A percentile compares a stretch with the other conserved stretches of the same genome.
phyloP scores from a whole-genome alignment of 805 yeast species.

The Isabelozyma heimii region DNA sequence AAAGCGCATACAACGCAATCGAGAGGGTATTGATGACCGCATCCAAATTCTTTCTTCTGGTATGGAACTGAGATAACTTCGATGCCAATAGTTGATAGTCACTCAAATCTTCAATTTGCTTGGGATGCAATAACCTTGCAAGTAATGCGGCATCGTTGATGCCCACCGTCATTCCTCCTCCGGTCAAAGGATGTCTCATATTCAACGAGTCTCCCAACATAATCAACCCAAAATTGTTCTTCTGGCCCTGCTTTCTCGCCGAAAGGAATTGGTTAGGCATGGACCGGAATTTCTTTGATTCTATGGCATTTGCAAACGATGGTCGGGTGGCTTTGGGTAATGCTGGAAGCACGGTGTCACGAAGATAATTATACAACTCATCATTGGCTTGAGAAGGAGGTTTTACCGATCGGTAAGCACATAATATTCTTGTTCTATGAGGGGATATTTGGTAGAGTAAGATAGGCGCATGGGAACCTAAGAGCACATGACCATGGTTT shows the following conservation, averaged over 20 bases:
- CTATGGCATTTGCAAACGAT: constrained; percentile 64
- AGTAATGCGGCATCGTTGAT: constrained; percentile 77
- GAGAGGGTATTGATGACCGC: constrained; percentile 88
- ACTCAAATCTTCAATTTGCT: constrained; percentile 49
- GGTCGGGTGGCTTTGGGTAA: constrained; percentile 67
- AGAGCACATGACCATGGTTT: constrained; percentile 83
- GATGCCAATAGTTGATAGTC: constrained; percentile 57
- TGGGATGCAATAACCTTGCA: constrained; percentile 58
- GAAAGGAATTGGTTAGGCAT: constrained; percentile 95
- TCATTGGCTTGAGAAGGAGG: constrained; percentile 65
- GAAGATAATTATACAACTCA: constrained; percentile 60
- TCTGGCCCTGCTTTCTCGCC: constrained; percentile 59
- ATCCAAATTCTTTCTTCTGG: constrained; percentile 72
- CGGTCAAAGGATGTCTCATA: constrained; percentile 98
- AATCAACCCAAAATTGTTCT: constrained; percentile 65
- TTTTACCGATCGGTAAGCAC: constrained; percentile 75
- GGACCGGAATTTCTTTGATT: constrained; percentile 55
- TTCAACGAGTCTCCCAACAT: constrained; percentile 91
- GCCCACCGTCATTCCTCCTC: constrained; percentile 99
- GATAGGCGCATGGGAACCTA: constrained; percentile 85
- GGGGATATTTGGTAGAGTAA: constrained; percentile 84
- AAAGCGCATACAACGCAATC: constrained; percentile 82
- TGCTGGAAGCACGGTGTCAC: constrained; percentile 56
- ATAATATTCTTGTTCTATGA: constrained; percentile 79
- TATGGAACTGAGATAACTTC: constrained; percentile 66